phyloP scores from a whole-genome alignment of 352 stramenopile genomes.

The Pythium scleroteichum region DNA sequence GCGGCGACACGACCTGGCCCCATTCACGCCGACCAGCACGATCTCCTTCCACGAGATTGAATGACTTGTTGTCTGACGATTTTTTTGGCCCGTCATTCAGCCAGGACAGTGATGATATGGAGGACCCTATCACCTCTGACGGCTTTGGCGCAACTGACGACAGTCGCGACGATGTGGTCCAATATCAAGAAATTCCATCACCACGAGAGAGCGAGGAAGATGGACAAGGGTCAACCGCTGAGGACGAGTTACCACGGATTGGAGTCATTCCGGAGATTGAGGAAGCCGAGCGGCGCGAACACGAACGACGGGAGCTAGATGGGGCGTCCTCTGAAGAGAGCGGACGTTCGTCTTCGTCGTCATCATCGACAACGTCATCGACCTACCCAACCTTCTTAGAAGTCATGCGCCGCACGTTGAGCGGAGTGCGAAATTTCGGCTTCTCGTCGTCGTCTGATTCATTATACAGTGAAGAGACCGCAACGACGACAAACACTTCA shows the following conservation, averaged over 20 bases:
- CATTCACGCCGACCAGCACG: conserved; percentile 1
- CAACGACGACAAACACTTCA: neutral
- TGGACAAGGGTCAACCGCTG: neutral
- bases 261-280: conserved; percentile 68
- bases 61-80: conserved; percentile 58
- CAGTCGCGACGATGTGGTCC: conserved; percentile 17
- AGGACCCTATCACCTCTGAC: conserved; percentile 9
- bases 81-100: conserved; percentile 69
- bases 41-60: conserved; percentile 28
- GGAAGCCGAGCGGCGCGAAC: conserved; percentile 41
- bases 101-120: conserved; percentile 31
- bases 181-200: conserved; percentile 22
- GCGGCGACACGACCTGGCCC: neutral
- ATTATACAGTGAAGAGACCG: conserved; percentile 13
- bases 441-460: conserved; percentile 37
- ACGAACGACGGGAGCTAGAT: conserved; percentile 15
- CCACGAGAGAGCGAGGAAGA: conserved; percentile 11
- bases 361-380: conserved; percentile 28
- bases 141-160: conserved; percentile 4
- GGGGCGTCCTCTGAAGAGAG: conserved; percentile 2
- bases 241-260: conserved; percentile 14
- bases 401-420: conserved; percentile 49
- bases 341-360: conserved; percentile 19
- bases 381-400: conserved; percentile 43
- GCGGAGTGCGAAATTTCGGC: conserved; percentile 37